Evolutionary conservation across 768 basidiomycete genomes (phyloP), one percentile per base, ranked within the genome.

Genomic region (Auricularia sp.): DNA sequence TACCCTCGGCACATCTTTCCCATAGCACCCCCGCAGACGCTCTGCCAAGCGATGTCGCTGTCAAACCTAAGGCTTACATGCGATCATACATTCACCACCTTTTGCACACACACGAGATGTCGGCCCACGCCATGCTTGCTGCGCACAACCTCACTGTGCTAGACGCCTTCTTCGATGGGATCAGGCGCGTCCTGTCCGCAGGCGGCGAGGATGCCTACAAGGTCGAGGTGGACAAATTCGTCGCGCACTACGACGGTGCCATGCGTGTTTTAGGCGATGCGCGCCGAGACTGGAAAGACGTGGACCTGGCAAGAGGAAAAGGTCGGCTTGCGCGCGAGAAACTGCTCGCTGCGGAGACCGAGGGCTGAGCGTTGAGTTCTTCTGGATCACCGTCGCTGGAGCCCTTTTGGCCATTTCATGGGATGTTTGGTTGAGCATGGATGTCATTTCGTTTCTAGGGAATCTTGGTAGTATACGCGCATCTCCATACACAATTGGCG

Each of bases 101-200:
- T 14, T 76, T 93, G 42, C 86, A 88, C 62, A 92, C 92, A 5
- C 93, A 94, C 73, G 93, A 95, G 73, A 93, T 95, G 92, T 84
- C 87, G 0, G 87, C 90, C 0, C 90, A 94, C 68, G 71, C 90
- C 3, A 73, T 93, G 29, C 81, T 94, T 18, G 80, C 79, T 11
- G 78, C 85, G 74, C 93, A 95, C 73, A 95, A 94, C 68, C 77
- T 91, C 35, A 72, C 81, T 0, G 81, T 93, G 1, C 74, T 91
- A 34, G 82, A 86, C 47, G 71, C 75, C 1, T 90, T 94, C 71
- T 83, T 93, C 56, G 74, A 74, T 0, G 83, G 82, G 0, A 75
- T 93, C 62, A 23, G 23, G 58, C 29, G 11, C 83, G 84, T 71
- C 68, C n/a, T 44, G 18, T 8, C 53, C 3, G 34, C 6, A 8